phyloP scores from a whole-genome alignment of 345 rosid genomes.

The Psidium friedrichsthalianum region DNA sequence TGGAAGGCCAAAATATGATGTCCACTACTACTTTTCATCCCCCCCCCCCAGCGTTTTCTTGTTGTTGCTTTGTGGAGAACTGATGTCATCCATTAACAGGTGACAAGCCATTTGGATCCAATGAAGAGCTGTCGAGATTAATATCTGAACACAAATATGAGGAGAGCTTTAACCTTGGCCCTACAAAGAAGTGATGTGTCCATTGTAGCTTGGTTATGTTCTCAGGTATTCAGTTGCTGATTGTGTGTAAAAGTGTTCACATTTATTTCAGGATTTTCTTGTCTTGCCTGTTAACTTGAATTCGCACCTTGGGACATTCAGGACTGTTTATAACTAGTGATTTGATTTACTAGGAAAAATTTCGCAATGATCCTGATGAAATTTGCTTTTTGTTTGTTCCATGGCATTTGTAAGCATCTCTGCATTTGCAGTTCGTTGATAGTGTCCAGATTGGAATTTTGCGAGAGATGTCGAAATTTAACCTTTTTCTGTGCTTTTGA shows the following conservation, averaged over 20 bases:
- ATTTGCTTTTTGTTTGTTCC: background rate
- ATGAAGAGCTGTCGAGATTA: conserved; percentile 53
- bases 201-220: conserved; percentile 80
- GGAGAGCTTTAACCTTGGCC: conserved; percentile 63
- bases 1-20: background rate
- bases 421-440: background rate
- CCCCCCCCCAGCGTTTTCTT: background rate
- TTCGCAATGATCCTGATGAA: background rate
- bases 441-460: background rate
- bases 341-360: background rate
- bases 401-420: background rate
- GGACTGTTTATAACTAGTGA: background rate
- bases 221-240: conserved; percentile 37
- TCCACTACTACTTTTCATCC: background rate
- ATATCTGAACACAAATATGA: conserved; percentile 63
- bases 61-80: background rate
- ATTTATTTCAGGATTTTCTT: background rate
- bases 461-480: background rate
- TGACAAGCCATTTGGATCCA: conserved; percentile 73
- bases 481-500: background rate
- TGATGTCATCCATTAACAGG: conserved; percentile 17
- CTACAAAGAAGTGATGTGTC: conserved; percentile 79
- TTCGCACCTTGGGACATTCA: background rate
- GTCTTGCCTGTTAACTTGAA: background rate
- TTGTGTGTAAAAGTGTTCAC: background rate